Evolutionary conservation across 768 basidiomycete genomes (phyloP).

Genomic region (Hypholoma fasciculare): DNA sequence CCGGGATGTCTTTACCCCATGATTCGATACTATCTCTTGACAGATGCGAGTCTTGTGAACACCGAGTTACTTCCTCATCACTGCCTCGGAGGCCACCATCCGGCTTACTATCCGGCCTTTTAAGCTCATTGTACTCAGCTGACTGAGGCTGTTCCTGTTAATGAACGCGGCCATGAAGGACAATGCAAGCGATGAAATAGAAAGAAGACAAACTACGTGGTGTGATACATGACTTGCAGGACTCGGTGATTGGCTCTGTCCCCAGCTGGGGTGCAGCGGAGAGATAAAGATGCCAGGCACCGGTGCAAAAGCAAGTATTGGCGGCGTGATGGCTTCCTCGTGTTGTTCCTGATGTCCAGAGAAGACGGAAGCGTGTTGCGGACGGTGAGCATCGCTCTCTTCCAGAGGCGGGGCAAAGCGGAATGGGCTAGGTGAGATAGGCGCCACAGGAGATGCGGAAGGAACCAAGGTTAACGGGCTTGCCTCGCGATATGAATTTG

Average conservation of each 20-base stretch:
- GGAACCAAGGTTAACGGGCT: background rate
- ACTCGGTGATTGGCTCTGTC: background rate
- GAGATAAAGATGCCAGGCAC: constrained; percentile 38
- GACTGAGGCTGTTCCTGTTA: background rate
- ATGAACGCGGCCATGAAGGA: background rate
- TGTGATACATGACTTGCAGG: background rate
- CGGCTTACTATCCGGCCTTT: background rate
- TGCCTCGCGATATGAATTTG: background rate
- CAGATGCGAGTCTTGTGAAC: constrained; percentile 15
- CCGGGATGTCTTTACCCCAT: constrained; percentile 25
- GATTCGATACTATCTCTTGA: constrained; percentile 41
- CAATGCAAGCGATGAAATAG: background rate
- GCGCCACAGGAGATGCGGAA: background rate
- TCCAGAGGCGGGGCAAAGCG: constrained; percentile 23
- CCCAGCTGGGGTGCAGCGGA: constrained; percentile 23
- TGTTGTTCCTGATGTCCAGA: background rate
- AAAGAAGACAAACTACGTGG: constrained; percentile 1
- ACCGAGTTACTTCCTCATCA: background rate
- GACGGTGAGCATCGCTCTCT: background rate
- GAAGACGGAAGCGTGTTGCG: background rate
- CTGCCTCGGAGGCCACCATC: background rate
- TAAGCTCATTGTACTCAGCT: background rate
- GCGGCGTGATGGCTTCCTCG: background rate
- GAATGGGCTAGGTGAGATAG: constrained; percentile 24
- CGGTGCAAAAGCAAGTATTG: constrained; percentile 29